Percentiles rank a stretch among this genome's conserved stretches.
These are phyloP conservation scores for Ophiorrhiza pumila DNA, from an alignment of 257 asterid species.

Conservation along the genomic window DNA sequence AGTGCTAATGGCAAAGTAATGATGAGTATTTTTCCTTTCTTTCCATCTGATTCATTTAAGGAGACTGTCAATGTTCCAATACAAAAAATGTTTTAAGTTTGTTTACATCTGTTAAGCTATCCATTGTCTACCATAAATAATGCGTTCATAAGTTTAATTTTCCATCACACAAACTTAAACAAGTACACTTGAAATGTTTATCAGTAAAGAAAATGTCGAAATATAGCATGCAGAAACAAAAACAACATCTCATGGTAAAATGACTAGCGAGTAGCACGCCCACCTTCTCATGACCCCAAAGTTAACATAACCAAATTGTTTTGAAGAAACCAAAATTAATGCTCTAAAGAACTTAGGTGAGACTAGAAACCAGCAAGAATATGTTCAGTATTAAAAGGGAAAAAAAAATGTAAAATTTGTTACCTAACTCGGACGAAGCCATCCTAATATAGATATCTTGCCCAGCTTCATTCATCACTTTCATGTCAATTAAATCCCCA, in stretches of 20 bases:
- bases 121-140: neutral
- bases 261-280: neutral
- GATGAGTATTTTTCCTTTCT: neutral
- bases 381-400: neutral
- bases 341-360: neutral
- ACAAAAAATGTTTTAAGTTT: neutral
- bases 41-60: neutral
- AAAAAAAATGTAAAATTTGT: neutral
- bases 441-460: conserved; percentile 30
- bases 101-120: neutral
- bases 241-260: neutral
- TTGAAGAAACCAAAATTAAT: neutral
- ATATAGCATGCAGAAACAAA: neutral
- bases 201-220: too few relatives aligned
- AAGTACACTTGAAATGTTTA: neutral
- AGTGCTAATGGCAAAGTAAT: neutral
- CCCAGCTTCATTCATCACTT: conserved; percentile 1
- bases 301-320: neutral
- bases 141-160: neutral
- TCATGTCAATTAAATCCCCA: conserved; percentile 30
- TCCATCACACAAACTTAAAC: neutral
- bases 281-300: too few relatives aligned
- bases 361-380: neutral
- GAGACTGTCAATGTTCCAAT: neutral
- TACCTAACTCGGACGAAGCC: conserved; percentile 27